These are phyloP conservation scores for Phytophthora fragariaefolia DNA, from an alignment of 352 stramenopile genomes.

Conservation along the genomic window DNA sequence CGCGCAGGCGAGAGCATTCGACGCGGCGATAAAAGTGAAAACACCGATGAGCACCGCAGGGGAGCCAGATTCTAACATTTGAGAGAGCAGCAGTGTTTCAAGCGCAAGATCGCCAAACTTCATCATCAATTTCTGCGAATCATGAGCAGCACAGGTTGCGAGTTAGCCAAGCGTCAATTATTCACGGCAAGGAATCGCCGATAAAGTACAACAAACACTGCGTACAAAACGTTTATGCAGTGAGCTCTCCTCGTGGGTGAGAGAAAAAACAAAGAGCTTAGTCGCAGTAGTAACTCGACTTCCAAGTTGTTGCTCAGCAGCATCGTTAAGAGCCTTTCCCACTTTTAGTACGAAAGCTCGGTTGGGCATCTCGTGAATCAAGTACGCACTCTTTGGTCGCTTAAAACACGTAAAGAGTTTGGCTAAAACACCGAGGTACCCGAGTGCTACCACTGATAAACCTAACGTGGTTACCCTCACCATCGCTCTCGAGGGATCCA, in stretches of 20 bases:
- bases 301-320: not conserved
- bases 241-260: slow-evolving; percentile 5
- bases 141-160: too few species aligned
- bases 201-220: not conserved
- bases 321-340: not conserved
- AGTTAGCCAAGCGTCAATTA: too few species aligned
- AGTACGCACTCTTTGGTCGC: not conserved
- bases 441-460: slow-evolving; percentile 1
- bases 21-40: slow-evolving; percentile 11
- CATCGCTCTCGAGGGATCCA: not conserved
- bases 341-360: not conserved
- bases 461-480: slow-evolving; percentile 4
- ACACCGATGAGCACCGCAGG: slow-evolving; percentile 1
- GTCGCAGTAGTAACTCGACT: not conserved
- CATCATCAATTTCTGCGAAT: slow-evolving; percentile 16
- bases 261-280: not conserved
- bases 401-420: not conserved
- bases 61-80: slow-evolving; percentile 14
- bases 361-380: not conserved
- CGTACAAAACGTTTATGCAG: slow-evolving; percentile 2
- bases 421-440: slow-evolving; percentile 13
- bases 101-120: slow-evolving; percentile 17
- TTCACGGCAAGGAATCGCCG: not conserved
- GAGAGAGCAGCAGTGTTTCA: slow-evolving; percentile 10
- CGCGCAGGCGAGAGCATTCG: slow-evolving; percentile 5